A percentile compares a stretch with the other conserved stretches of the same genome.
These are phyloP conservation scores for Meyerozyma carpophila DNA, from an alignment of 1,139 yeast species.

Conservation along the genomic window DNA sequence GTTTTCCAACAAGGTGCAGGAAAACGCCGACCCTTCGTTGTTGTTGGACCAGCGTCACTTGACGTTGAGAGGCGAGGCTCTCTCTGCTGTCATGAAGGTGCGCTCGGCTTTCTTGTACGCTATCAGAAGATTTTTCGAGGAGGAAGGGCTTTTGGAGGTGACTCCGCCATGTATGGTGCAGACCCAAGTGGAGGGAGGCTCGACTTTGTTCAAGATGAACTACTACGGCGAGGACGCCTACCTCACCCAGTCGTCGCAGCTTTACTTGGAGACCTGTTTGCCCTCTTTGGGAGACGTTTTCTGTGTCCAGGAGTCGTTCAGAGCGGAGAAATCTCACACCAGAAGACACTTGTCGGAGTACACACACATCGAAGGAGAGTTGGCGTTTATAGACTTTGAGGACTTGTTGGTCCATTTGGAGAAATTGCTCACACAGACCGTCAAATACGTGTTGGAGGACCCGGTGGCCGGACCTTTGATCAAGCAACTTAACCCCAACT, in stretches of 20 bases:
- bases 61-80: conserved; percentile 89
- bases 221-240: conserved; percentile 97
- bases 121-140: conserved; percentile 70
- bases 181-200: conserved; percentile 99
- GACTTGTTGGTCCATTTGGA: conserved; percentile 85
- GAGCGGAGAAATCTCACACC: conserved; percentile 98
- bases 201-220: conserved; percentile 86
- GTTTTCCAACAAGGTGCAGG: conserved; percentile 89
- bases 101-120: conserved; percentile 75
- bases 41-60: conserved; percentile 93
- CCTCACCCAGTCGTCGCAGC: conserved; percentile 94
- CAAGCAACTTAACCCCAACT: conserved; percentile 87
- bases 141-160: conserved; percentile 79
- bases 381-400: conserved; percentile 81
- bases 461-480: conserved; percentile 89
- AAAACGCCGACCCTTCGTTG: conserved; percentile 88
- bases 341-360: conserved; percentile 97
- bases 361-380: conserved; percentile 94
- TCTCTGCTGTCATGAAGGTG: conserved; percentile 93
- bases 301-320: conserved; percentile 97
- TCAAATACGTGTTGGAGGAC: conserved; percentile 76
- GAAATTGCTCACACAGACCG: conserved; percentile 61
- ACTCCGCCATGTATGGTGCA: conserved; percentile 99
- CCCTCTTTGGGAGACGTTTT: conserved; percentile 96
- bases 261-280: conserved; percentile 92